Conservation (phyloP, 768 basidiomycete species). For the Termitomyces sp. region DNA sequence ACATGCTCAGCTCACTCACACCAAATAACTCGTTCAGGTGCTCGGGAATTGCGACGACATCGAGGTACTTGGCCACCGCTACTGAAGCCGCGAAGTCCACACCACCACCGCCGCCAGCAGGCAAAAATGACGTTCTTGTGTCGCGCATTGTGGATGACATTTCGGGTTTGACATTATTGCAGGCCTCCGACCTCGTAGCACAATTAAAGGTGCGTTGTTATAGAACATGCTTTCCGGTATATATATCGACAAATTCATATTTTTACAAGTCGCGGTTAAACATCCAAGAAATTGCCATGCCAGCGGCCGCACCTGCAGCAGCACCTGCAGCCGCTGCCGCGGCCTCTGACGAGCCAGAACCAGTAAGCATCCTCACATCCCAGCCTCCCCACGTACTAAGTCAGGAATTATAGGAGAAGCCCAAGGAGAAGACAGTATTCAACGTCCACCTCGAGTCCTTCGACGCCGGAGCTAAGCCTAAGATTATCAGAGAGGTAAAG, state of each 20-base stretch:
- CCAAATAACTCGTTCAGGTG: conserved; percentile 23
- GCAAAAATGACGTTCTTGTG: conserved; percentile 61
- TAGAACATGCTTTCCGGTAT: background rate
- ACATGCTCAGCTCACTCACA: conserved; percentile 7
- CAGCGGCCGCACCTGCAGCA: conserved; percentile 63
- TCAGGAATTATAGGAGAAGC: conserved; percentile 64
- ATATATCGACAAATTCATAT: background rate
- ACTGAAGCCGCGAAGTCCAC: conserved; percentile 40
- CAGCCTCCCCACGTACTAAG: background rate
- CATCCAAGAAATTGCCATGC: conserved; percentile 96
- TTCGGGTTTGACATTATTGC: conserved; percentile 80
- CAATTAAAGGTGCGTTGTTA: conserved; percentile 70
- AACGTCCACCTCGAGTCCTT: conserved; percentile 94
- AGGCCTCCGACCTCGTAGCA: conserved; percentile 92
- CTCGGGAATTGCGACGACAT: conserved; percentile 32
- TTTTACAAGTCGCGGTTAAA: conserved; percentile 75
- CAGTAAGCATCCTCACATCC: conserved; percentile 41
- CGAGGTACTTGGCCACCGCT: conserved; percentile 59
- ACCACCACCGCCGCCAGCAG: conserved; percentile 35
- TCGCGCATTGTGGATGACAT: conserved; percentile 90
- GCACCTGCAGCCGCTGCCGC: conserved; percentile 45
- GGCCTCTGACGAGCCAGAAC: conserved; percentile 60
- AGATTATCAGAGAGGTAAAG: conserved; percentile 98
- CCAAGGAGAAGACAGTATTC: conserved; percentile 98
- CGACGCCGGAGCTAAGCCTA: conserved; percentile 88